Conservation (phyloP, 352 stramenopile species). For the Phytopythium cucurbitacearum region DNA sequence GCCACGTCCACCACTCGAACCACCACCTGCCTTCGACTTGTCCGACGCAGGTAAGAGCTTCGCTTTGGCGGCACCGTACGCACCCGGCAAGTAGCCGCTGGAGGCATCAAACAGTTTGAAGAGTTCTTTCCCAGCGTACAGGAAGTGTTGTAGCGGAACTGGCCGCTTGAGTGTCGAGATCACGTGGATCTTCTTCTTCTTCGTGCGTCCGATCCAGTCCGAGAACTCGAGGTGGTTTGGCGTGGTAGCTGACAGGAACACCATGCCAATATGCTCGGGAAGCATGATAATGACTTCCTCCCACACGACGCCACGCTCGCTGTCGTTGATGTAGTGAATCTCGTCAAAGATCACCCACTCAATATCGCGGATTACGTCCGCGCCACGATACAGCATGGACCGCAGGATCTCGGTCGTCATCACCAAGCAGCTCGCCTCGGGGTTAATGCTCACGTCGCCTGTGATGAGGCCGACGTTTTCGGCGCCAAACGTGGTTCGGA, state of each 20-base stretch:
- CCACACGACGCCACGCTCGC: constrained; percentile 97
- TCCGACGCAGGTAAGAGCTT: constrained; percentile 58
- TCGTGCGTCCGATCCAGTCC: constrained; percentile 98
- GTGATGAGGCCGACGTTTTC: constrained; percentile 97
- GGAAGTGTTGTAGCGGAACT: constrained; percentile 94
- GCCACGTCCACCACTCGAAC: constrained; percentile 18
- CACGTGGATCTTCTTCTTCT: constrained; percentile 95
- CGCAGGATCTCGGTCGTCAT: constrained; percentile 99
- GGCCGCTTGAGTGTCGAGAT: constrained; percentile 96
- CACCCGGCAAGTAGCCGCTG: constrained; percentile 48
- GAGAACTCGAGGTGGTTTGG: constrained; percentile 99
- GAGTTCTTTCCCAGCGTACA: constrained; percentile 94
- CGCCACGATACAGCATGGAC: constrained; percentile 94
- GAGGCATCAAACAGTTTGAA: constrained; percentile 76
- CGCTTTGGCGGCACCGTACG: constrained; percentile 56
- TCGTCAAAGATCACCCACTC: constrained; percentile 98
- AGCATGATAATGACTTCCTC: constrained; percentile 98
- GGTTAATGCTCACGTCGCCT: constrained; percentile 96
- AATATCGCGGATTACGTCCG: constrained; percentile 97
- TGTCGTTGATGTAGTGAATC: constrained; percentile 99
- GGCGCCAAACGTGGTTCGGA: constrained; percentile 89
- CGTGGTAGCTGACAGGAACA: constrained; percentile 98
- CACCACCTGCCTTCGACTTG: constrained; percentile 36
- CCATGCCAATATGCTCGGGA: constrained; percentile 94
- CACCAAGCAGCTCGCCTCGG: constrained; percentile 94